Conservation (phyloP, 2,329 filamentous ascomycete species). For the Anthostomella pinea region DNA sequence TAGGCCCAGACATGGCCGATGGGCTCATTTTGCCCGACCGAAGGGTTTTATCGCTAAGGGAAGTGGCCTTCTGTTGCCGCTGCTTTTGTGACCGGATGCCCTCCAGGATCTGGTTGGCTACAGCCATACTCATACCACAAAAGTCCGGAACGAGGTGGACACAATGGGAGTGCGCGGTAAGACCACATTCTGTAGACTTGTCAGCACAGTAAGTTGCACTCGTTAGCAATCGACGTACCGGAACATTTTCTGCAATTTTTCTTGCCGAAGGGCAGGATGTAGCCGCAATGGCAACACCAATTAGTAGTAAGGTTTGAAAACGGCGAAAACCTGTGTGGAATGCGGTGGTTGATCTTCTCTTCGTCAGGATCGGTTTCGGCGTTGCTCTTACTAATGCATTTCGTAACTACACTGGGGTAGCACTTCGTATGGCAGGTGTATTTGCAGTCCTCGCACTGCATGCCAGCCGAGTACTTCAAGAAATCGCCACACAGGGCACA, state of each 20-base stretch:
- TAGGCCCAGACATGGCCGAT: constrained; percentile 32
- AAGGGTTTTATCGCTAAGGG: constrained; percentile 65
- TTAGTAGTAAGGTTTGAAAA: constrained; percentile 98
- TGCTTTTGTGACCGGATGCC: constrained; percentile 80
- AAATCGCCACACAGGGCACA: constrained; percentile 97
- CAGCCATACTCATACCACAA: constrained; percentile 98
- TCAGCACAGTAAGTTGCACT: constrained; percentile 26
- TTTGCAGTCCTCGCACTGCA: constrained; percentile 99
- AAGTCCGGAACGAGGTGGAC: constrained; percentile 97
- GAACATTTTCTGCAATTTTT: constrained; percentile 93
- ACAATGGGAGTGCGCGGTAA: constrained; percentile 88
- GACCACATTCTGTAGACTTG: constrained; percentile 67
- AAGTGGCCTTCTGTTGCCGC: constrained; percentile 57
- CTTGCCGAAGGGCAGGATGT: constrained; percentile 89
- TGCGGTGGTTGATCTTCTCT: constrained; percentile 99
- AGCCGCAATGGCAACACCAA: constrained; percentile 99
- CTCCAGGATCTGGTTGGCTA: constrained; percentile 88
- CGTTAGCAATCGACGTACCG: constrained; percentile 49
- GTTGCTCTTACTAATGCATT: constrained; percentile 99
- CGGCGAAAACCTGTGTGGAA: constrained; percentile 94
- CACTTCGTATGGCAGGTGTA: constrained; percentile 99
- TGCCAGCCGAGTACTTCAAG: constrained; percentile 95
- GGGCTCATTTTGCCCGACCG: constrained; percentile 50
- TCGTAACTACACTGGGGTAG: constrained; percentile 93
- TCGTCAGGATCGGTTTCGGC: constrained; percentile 97